Percentiles rank a stretch among this genome's conserved stretches.
Conservation (phyloP, 179 eudicot species). For the Spinacia oleracea region DNA sequence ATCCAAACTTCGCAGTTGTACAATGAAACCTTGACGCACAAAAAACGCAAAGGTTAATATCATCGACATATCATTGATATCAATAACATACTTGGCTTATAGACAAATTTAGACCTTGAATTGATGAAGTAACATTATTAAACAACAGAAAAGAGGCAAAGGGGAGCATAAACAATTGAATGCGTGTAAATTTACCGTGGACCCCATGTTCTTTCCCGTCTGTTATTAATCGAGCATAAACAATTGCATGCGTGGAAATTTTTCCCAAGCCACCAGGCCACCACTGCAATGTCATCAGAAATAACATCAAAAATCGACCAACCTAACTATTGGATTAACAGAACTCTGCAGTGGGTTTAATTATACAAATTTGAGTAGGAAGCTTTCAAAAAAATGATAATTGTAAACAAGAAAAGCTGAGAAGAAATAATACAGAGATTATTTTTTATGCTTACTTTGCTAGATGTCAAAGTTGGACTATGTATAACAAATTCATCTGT, state of each 20-base stretch:
- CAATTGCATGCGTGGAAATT: slow-evolving; percentile 83
- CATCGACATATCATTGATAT: too few species aligned
- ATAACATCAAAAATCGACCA: neutral
- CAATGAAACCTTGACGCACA: slow-evolving; percentile 72
- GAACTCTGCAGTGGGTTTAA: neutral
- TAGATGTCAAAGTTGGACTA: slow-evolving; percentile 92
- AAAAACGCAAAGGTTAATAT: neutral
- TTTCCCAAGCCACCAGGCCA: slow-evolving; percentile 99
- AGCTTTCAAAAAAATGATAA: neutral
- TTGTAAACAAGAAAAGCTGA: neutral
- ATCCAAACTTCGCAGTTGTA: slow-evolving; percentile 91
- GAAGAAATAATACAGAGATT: neutral
- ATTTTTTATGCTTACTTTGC: slow-evolving; percentile 63
- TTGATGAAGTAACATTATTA: neutral
- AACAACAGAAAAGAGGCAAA: neutral
- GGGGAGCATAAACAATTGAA: too few species aligned
- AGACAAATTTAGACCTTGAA: neutral
- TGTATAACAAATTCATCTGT: slow-evolving; percentile 85
- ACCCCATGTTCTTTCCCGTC: slow-evolving; percentile 84
- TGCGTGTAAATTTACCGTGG: too few species aligned
- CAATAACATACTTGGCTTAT: too few species aligned
- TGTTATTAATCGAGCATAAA: slow-evolving; percentile 76
- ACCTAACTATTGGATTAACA: neutral
- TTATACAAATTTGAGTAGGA: neutral
- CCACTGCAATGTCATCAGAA: slow-evolving; percentile 52